phyloP scores from a whole-genome alignment of 441 rosid genomes.

The Pelargonium cotyledonis region DNA sequence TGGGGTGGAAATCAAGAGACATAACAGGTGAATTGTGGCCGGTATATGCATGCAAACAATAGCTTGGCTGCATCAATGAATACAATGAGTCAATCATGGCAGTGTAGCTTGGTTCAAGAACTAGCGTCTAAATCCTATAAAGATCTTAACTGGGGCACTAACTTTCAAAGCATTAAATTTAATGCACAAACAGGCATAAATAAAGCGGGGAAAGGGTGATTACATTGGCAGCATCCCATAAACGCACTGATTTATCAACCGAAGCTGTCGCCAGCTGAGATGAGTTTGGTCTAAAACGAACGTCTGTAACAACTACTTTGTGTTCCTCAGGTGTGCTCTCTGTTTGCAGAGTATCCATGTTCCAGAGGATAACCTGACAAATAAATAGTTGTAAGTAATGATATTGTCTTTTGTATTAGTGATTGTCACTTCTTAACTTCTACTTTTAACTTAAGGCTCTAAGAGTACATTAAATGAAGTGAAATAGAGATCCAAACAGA shows the following conservation, averaged over 20 bases:
- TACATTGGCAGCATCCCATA: slow-evolving; percentile 68
- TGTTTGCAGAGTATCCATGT: slow-evolving; percentile 59
- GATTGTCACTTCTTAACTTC: slow-evolving; percentile 6
- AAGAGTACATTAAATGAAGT: slow-evolving; percentile 11
- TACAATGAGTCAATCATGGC: slow-evolving; percentile 15
- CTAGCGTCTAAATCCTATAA: not conserved
- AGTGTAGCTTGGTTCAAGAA: slow-evolving; percentile 1
- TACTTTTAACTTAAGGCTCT: not conserved
- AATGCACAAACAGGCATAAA: slow-evolving; percentile 5
- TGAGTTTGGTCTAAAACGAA: slow-evolving; percentile 62
- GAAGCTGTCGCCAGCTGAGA: slow-evolving; percentile 62
- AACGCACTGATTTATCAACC: slow-evolving; percentile 51
- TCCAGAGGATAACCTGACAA: slow-evolving; percentile 57
- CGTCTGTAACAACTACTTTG: slow-evolving; percentile 52
- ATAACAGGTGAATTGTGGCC: slow-evolving; percentile 45
- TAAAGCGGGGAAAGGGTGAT: slow-evolving; percentile 18
- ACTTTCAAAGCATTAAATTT: not conserved
- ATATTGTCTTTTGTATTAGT: not conserved
- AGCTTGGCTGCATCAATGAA: slow-evolving; percentile 43
- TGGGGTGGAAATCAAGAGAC: slow-evolving; percentile 79
- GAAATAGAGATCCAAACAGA: not conserved
- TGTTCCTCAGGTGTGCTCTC: slow-evolving; percentile 57
- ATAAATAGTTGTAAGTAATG: slow-evolving; percentile 9
- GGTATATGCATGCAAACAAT: slow-evolving; percentile 37
- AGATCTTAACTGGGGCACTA: not conserved